Evolutionary conservation across 495 filamentous ascomycete species (phyloP), one percentile per base, ranked within the genome.

Genomic region (Collariella sp.): DNA sequence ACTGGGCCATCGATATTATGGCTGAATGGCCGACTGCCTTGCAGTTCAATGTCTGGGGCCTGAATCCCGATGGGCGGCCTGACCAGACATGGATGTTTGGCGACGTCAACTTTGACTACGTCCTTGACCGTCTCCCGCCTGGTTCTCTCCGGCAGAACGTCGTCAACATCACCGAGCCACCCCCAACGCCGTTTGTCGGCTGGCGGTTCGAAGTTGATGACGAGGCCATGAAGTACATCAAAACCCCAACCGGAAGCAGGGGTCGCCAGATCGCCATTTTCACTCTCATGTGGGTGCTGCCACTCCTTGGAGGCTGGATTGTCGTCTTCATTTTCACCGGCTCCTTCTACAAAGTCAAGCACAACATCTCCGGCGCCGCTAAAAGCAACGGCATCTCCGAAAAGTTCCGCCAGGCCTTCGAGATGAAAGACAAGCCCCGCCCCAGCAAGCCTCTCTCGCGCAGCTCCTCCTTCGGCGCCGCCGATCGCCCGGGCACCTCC

Each of bases 281-380:
- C 54, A 62, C 83, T 45, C 64, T 85, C 10, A 69, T 87, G 19
- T 59, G 58, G 31, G 43, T 49, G 1, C 50, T 66, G 2, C 73
- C 71, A 57, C 57, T 82, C 11, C 63, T 84, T 0, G 83, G 82
- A 41, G 83, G 72, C 22, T 63, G 64, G 5, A 60, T 73, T 12
- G 79, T 73, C 13, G 76, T 83, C 7, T 84, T 75, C 59, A 66
- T 76, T 1, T 87, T 83, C 67, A 79, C 80, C 71, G 79, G 79
- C 42, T 77, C 77, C 0, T 87, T 85, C 4, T 85, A 80, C 72
- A 72, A 70, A 40, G 72, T 87, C 26, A 64, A 71, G 18, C 48
- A 62, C 50, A 12, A 55, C 31, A 31, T 55, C 13, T 55, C 52
- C 4, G 59, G 79, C 18, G 83, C 83, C 44, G 74, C 83, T 72